These are phyloP conservation scores for Fusarium albidum DNA, from an alignment of 2,329 filamentous ascomycete genomes.

Conservation along the genomic window DNA sequence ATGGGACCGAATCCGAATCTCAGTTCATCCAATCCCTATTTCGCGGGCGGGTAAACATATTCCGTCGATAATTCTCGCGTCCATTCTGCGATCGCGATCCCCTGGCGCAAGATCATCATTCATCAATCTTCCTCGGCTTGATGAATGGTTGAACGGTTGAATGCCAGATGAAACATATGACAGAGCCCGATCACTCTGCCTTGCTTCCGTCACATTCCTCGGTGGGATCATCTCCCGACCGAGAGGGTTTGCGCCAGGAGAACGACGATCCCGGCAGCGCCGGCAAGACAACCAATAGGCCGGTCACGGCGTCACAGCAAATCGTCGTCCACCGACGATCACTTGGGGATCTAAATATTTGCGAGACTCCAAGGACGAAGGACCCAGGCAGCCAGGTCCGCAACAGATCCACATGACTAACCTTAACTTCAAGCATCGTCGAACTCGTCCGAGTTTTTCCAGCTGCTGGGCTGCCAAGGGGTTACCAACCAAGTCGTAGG, in stretches of 20 bases:
- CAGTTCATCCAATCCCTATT: not conserved
- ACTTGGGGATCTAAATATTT: conserved; percentile 13
- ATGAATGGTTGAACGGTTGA: too few relatives aligned
- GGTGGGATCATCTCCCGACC: conserved; percentile 1
- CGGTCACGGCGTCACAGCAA: conserved; percentile 6
- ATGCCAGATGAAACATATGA: not conserved
- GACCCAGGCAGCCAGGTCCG: conserved; percentile 16
- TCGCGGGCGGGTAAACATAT: not conserved
- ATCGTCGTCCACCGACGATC: conserved; percentile 20
- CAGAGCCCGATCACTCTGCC: not conserved
- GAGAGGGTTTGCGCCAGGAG: conserved; percentile 1
- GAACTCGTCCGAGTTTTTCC: conserved; percentile 20
- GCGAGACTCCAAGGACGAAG: conserved; percentile 6
- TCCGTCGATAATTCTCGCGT: not conserved
- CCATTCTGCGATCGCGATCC: conserved; percentile 18
- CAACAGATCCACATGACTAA: conserved; percentile 18
- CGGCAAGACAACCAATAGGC: conserved; percentile 13
- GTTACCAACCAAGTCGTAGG: not conserved
- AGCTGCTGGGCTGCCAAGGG: not conserved
- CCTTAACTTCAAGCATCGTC: conserved; percentile 4
- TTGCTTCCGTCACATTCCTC: conserved; percentile 29
- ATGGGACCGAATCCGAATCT: not conserved
- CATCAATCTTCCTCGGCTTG: not conserved
- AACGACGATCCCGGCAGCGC: conserved; percentile 29
- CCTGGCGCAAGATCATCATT: not conserved